Evolutionary conservation across 305 asterid species (phyloP).

Genomic region (Fraxinus albicans): DNA sequence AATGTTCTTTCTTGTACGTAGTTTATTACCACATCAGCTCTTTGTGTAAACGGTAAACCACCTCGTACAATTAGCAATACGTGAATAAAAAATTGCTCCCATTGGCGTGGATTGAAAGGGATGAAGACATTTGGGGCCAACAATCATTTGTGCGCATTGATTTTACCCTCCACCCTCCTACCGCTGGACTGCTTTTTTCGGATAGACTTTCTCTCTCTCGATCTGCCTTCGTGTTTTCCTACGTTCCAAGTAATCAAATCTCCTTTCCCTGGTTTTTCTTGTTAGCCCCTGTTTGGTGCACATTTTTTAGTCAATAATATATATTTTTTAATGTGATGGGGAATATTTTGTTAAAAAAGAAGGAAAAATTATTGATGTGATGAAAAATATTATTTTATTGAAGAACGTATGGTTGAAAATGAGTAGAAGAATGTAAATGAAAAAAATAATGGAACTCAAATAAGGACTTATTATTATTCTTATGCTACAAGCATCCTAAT

Average conservation of each 20-base stretch:
- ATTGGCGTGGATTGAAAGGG: neutral
- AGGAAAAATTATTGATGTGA: too few relatives aligned
- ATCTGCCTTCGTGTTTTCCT: neutral
- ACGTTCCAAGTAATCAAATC: neutral
- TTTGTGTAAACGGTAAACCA: too few relatives aligned
- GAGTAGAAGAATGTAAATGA: too few relatives aligned
- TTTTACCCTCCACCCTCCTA: neutral
- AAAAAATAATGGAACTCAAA: too few relatives aligned
- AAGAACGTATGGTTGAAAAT: too few relatives aligned
- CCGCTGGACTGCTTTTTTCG: neutral
- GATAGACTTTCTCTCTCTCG: neutral
- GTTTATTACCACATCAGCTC: too few relatives aligned
- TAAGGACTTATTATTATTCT: neutral
- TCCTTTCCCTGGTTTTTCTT: neutral
- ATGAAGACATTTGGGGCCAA: neutral
- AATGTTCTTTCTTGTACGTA: too few relatives aligned
- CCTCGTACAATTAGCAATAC: neutral
- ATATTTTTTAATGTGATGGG: too few relatives aligned
- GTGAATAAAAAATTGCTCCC: neutral
- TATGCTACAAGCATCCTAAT: neutral
- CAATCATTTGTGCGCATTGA: neutral
- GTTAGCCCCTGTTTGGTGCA: too few relatives aligned
- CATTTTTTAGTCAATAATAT: too few relatives aligned
- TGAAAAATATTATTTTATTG: too few relatives aligned
- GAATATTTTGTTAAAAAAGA: too few relatives aligned